phyloP scores from a whole-genome alignment of 768 basidiomycete genomes.

The Suillus discolor region DNA sequence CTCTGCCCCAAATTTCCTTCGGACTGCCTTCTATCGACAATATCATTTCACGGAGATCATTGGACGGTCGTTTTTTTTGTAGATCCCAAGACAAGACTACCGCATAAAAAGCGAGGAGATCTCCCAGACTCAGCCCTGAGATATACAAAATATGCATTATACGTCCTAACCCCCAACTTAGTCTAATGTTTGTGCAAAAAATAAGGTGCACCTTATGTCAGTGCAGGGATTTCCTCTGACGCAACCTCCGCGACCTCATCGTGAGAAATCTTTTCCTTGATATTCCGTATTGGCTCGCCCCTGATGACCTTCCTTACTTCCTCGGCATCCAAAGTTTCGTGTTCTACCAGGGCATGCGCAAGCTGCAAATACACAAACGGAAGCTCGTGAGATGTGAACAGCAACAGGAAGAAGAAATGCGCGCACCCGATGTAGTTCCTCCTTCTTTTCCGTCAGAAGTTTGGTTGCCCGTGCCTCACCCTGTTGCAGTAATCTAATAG shows the following conservation, averaged over 20 bases:
- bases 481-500: conserved; percentile 59
- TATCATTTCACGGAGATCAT: too few species aligned
- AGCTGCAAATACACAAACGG: conserved; percentile 49
- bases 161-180: conserved; percentile 14
- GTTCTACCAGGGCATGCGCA: conserved; percentile 89
- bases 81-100: neutral
- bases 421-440: conserved; percentile 75
- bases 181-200: conserved; percentile 11
- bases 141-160: conserved; percentile 17
- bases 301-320: conserved; percentile 87
- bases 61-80: neutral
- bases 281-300: conserved; percentile 76
- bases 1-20: neutral
- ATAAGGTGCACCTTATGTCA: conserved; percentile 14
- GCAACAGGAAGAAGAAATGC: conserved; percentile 6
- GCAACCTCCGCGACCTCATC: conserved; percentile 30
- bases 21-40: neutral
- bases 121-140: conserved; percentile 2
- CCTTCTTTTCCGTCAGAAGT: conserved; percentile 65
- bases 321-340: conserved; percentile 87
- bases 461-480: conserved; percentile 67
- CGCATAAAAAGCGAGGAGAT: neutral
- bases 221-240: conserved; percentile 12
- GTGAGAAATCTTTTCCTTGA: conserved; percentile 66
- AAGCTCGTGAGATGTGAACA: neutral